Base-by-base conservation (phyloP, 306 rosid species). In the Cicer judaicum region DNA sequence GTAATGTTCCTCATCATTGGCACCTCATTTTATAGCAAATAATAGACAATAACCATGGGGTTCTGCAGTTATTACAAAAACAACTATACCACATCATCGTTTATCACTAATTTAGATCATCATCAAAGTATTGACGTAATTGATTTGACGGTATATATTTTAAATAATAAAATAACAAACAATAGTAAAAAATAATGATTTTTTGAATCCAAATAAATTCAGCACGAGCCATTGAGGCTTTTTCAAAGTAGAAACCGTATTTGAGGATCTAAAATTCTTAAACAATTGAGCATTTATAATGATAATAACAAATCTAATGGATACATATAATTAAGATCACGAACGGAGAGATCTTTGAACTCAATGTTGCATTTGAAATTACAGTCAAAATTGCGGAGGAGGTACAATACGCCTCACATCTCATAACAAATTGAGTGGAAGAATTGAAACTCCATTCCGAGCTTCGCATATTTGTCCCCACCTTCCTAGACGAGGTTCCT, bases 401-500 rank as follows among this genome's bases (percentile, higher is more conserved):
- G 78, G 78, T 73, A 82, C 67, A 84, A 15, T 57, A 43, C 44
- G 75, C 78, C 68, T 69, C 66, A 13, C 64, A 53, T 84, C 78
- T 81, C 82, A 87, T 5, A 86, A 83, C 42, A 88, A 88, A 75
- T 86, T 76, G 2, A 94, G 89, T 46, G 85, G 79, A 77, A 91
- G 93, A 81, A 94, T 68, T 46, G 90, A 87, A 65, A 94, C 82
- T 72, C 96, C 97, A 47, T 94, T 94, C 16, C 74, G 87, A 68
- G 97, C 93, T 55, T 80, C 84, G 5, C 77, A 68, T 59, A 65
- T 71, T 9, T 70, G 71, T 44, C 97, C 97, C 96, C 97, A 91
- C 81, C 94, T 87, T 82, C 98, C 98, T 2, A 94, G 82, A 21
- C 97, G 95, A 69, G 98, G 96, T 81, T 91, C 98, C 98, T 91